These are phyloP conservation scores for Seiridium cupressi DNA, from an alignment of 2,329 filamentous ascomycete genomes.

Conservation along the genomic window DNA sequence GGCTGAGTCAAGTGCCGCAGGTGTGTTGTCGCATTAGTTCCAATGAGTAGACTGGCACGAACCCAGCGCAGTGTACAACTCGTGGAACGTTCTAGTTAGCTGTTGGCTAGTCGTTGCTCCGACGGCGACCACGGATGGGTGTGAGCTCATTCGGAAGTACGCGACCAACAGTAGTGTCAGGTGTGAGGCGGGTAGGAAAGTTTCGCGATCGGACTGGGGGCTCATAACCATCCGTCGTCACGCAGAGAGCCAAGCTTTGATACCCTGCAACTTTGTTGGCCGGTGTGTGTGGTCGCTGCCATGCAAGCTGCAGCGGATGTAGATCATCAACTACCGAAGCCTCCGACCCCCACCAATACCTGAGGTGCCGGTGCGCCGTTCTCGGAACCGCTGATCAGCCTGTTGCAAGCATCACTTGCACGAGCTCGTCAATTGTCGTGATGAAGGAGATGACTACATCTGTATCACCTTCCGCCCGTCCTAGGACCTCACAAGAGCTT, in stretches of 20 bases:
- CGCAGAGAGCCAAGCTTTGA: constrained; percentile 1
- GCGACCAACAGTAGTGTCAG: too few species aligned
- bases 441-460: not conserved
- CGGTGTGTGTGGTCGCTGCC: not conserved
- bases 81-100: too few species aligned
- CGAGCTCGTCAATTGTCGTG: not conserved
- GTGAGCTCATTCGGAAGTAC: constrained; percentile 1
- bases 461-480: not conserved
- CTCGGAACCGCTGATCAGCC: not conserved
- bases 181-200: not conserved
- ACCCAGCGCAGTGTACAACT: too few species aligned
- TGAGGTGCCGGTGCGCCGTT: not conserved
- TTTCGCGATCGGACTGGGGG: not conserved
- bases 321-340: constrained; percentile 5
- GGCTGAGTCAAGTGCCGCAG: not conserved
- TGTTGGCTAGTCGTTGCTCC: too few species aligned
- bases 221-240: too few species aligned
- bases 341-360: not conserved
- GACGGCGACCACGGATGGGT: not conserved
- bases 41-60: too few species aligned
- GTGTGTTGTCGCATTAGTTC: not conserved
- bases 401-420: not conserved
- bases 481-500: too few species aligned
- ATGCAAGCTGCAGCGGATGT: not conserved
- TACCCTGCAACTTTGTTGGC: not conserved